Base-by-base conservation (phyloP, 202 grass and related monocot genomes). In the Panicum hallii region DNA sequence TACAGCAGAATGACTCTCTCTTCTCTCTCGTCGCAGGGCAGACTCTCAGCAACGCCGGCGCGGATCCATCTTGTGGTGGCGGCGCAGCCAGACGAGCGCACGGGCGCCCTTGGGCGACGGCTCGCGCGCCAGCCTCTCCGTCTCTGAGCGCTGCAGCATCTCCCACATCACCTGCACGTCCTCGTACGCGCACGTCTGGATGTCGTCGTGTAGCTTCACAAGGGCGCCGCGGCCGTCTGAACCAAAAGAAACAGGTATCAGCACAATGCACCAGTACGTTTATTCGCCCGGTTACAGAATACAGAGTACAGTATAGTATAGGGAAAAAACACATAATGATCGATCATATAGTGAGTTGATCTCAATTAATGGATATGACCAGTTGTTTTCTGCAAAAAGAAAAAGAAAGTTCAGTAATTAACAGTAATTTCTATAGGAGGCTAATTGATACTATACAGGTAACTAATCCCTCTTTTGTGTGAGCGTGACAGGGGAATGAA, bases 121-220 rank as follows among this genome's bases (percentile, higher is more conserved):
- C 44, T 43, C 80, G 69, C 69, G 19, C 36, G 82, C 36, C 70
- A 80, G 28, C 77, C 63, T 80, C 32, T 74, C 86, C 34, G 66
- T 80, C 83, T 93, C 82, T 20, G 89, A 81, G 3, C 74, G 79
- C 60, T 72, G 86, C 70, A 94, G 89, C 43, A 94, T 91, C 67
- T 94, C 92, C 92, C 92, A 94, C 92, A 94, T 94, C 72, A 91
- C 92, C 52, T 91, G 83, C 70, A 94, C 89, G 67, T 94, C 92
- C 78, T 89, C 63, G 84, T 91, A 94, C 71, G 74, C 75, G 71
- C 92, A 94, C 48, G 43, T 91, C 80, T 89, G 83, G 16, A 94
- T 62, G 71, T 91, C 92, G 48, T 87, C 80, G 67, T 89, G 86
- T 32, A 94, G 92, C 83, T 87, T 94, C 57, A 91, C 65, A 28